phyloP scores from a whole-genome alignment of 768 basidiomycete species.

The Dacryopinax spathularia region DNA sequence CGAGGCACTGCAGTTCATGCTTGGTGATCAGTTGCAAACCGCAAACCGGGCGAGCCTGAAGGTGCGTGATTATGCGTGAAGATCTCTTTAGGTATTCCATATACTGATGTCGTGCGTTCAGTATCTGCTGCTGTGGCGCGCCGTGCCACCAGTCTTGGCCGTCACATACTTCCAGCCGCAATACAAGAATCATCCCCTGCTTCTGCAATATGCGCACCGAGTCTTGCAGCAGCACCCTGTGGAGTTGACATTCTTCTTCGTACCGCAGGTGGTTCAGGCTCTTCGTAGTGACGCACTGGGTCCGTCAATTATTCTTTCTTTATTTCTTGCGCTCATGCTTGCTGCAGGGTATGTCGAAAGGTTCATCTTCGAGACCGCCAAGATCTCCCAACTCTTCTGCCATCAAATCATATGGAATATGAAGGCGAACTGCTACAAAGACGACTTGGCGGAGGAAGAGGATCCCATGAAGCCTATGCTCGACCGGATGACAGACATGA shows the following conservation, averaged over 20 bases:
- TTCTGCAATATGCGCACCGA: slow-evolving; percentile 92
- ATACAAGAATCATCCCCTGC: slow-evolving; percentile 65
- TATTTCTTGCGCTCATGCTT: background rate
- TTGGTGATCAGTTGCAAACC: slow-evolving; percentile 55
- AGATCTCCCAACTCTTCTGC: slow-evolving; percentile 93
- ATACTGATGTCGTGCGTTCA: slow-evolving; percentile 22
- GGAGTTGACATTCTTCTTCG: slow-evolving; percentile 93
- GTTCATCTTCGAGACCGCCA: slow-evolving; percentile 94
- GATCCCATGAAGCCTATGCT: slow-evolving; percentile 93
- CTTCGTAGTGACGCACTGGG: slow-evolving; percentile 80
- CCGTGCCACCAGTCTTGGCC: slow-evolving; percentile 71
- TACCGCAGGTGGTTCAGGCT: slow-evolving; percentile 95
- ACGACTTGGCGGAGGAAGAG: slow-evolving; percentile 81
- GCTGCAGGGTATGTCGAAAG: slow-evolving; percentile 72
- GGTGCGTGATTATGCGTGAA: slow-evolving; percentile 35
- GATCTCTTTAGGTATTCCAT: background rate
- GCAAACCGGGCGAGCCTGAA: slow-evolving; percentile 54
- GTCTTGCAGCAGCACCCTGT: slow-evolving; percentile 91
- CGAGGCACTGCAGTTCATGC: slow-evolving; percentile 65
- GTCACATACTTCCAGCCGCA: slow-evolving; percentile 73
- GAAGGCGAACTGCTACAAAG: slow-evolving; percentile 95
- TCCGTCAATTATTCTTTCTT: slow-evolving; percentile 23
- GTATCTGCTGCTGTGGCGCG: slow-evolving; percentile 79
- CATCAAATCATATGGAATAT: slow-evolving; percentile 99
- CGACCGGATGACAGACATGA: slow-evolving; percentile 67